Evolutionary conservation across 2,329 filamentous ascomycete species (phyloP).

Genomic region (Diaporthe longicolla): DNA sequence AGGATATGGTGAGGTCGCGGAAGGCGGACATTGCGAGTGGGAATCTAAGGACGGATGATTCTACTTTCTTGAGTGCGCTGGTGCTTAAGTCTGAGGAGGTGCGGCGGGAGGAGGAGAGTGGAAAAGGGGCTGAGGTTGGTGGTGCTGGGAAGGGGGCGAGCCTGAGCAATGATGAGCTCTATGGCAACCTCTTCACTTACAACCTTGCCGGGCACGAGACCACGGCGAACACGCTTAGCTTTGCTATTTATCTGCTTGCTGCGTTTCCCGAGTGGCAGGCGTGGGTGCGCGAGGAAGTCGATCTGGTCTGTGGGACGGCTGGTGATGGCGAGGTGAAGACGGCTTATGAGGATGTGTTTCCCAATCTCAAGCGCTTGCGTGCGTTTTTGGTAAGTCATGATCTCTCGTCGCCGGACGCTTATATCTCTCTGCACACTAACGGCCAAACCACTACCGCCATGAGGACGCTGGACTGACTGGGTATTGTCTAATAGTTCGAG

Average conservation of each 20-base stretch:
- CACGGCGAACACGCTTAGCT: conserved; percentile 1
- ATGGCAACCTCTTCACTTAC: conserved; percentile 13
- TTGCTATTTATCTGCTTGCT: conserved; percentile 11
- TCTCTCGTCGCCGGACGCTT: too few relatives aligned
- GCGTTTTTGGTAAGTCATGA: conserved; percentile 6
- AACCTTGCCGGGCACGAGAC: conserved; percentile 30
- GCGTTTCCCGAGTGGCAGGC: conserved; percentile 14
- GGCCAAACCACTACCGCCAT: accelerated
- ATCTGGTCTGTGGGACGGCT: background rate
- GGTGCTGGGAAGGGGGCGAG: background rate
- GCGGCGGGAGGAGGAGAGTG: conserved; percentile 5
- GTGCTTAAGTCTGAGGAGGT: conserved; percentile 27
- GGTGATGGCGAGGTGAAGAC: background rate
- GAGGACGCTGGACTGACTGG: background rate
- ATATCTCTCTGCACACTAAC: background rate
- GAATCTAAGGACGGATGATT: conserved; percentile 11
- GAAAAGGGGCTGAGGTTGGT: background rate
- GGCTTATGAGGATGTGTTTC: conserved; percentile 1
- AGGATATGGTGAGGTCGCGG: conserved; percentile 6
- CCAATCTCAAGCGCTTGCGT: conserved; percentile 19
- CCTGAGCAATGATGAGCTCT: conserved; percentile 9
- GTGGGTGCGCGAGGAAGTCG: conserved; percentile 27
- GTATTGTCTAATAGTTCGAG: background rate
- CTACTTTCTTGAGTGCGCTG: conserved; percentile 21
- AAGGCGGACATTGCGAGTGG: conserved; percentile 27